These are phyloP conservation scores for Zelopaecilomyces penicillatus DNA, from an alignment of 2,329 filamentous ascomycete species.

Conservation along the genomic window DNA sequence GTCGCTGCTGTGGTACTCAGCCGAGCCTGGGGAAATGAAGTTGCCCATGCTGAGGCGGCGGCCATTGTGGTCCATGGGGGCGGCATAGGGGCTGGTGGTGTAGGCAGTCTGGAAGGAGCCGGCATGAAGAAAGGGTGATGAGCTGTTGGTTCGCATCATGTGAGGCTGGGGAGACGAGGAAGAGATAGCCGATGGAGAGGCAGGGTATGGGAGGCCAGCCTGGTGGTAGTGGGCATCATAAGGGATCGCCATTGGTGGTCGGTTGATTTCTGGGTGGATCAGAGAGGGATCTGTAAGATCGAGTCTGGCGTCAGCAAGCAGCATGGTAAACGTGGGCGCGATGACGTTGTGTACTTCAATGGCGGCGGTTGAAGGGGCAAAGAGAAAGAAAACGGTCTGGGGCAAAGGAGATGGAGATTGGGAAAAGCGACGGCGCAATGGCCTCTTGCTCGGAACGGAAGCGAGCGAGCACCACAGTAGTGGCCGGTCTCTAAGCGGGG, in stretches of 20 bases:
- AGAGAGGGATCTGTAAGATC: conserved; percentile 42
- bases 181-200: conserved; percentile 57
- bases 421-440: no score
- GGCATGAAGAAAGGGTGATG: conserved; percentile 59
- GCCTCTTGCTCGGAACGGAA: no score
- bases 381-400: no score
- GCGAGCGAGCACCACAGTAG: no score
- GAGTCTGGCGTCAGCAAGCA: conserved; percentile 28
- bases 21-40: conserved; percentile 54
- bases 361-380: not conserved
- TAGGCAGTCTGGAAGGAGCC: conserved; percentile 43
- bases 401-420: no score
- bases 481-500: no score
- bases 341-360: not conserved
- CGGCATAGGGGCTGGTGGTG: conserved; percentile 45
- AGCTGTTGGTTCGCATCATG: conserved; percentile 44
- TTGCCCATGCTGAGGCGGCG: conserved; percentile 62
- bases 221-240: conserved; percentile 43
- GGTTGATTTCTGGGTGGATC: conserved; percentile 46
- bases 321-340: conserved; percentile 5
- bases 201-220: conserved; percentile 35
- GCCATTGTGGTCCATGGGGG: conserved; percentile 36
- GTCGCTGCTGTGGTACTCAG: conserved; percentile 51
- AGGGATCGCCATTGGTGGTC: conserved; percentile 36
- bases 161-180: conserved; percentile 40